A percentile compares a stretch with the other conserved stretches of the same genome.
phyloP scores from a whole-genome alignment of 208 protist genomes.

The Strigomonas culicis region DNA sequence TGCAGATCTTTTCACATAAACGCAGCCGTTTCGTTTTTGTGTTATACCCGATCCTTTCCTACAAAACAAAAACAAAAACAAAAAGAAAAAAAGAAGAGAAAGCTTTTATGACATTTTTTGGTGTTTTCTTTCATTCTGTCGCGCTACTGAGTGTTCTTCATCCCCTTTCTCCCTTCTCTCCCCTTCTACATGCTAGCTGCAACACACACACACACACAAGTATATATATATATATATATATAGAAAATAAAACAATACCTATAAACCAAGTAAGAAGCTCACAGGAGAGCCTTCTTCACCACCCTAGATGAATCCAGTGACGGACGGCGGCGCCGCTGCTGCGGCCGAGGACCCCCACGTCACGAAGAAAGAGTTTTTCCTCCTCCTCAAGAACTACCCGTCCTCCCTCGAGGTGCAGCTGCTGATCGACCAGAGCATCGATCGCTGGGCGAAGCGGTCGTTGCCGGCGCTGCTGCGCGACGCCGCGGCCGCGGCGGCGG shows the following conservation, averaged over 20 bases:
- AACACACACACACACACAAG: not conserved
- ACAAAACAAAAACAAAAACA: not conserved
- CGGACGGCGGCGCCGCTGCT: no score
- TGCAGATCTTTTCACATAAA: not conserved
- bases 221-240: no score
- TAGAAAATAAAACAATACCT: no score
- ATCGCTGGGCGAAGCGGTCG: conserved; percentile 28
- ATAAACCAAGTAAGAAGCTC: not conserved
- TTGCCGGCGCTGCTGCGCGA: conserved; percentile 13
- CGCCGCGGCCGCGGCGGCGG: not conserved
- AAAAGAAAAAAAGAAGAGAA: conserved; percentile 2
- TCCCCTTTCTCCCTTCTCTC: conserved; percentile 11
- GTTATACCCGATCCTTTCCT: not conserved
- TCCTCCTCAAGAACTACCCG: conserved; percentile 30
- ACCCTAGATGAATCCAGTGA: no score
- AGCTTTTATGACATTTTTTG: not conserved
- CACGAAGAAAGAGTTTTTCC: conserved; percentile 26
- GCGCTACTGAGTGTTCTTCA: conserved; percentile 1
- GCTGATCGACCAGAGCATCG: conserved; percentile 62
- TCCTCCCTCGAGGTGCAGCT: conserved; percentile 55
- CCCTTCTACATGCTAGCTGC: conserved; percentile 6
- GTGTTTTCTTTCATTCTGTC: conserved; percentile 6
- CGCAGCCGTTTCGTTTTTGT: not conserved
- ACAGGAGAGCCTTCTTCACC: no score
- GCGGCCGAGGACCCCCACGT: no score